These are phyloP conservation scores for Peronosclerospora sorghi DNA, from an alignment of 352 stramenopile genomes.

Conservation along the genomic window DNA sequence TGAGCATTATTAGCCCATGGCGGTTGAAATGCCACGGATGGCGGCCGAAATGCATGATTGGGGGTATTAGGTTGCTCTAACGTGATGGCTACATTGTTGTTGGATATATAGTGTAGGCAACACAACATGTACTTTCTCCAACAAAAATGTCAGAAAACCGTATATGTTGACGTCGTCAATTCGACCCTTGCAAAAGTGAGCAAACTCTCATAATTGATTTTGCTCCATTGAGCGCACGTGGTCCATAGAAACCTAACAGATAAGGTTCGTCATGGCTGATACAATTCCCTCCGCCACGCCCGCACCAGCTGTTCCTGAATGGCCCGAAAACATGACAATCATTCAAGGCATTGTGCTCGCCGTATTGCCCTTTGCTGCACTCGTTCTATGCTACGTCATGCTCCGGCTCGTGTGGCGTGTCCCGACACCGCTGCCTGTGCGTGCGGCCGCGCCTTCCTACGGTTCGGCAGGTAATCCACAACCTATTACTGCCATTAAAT, in stretches of 20 bases:
- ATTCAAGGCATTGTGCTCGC: conserved; percentile 27
- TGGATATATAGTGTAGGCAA: no score
- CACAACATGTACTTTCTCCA: no score
- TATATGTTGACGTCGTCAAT: no score
- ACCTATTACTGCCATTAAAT: conserved; percentile 30
- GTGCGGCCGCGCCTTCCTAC: conserved; percentile 29
- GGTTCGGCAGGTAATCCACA: conserved; percentile 28
- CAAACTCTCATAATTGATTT: conserved; percentile 13
- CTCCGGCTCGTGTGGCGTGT: conserved; percentile 57
- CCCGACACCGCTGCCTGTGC: conserved; percentile 25
- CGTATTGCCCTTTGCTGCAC: conserved; percentile 31
- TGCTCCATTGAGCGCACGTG: conserved; percentile 7
- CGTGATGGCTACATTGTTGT: no score
- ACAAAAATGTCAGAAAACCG: no score
- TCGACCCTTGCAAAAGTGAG: neutral
- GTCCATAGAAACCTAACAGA: conserved; percentile 5
- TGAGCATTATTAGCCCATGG: conserved; percentile 1
- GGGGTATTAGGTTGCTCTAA: no score
- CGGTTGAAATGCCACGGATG: conserved; percentile 1
- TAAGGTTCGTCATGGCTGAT: conserved; percentile 11
- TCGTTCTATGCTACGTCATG: conserved; percentile 51
- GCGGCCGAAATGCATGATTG: conserved; percentile 6
- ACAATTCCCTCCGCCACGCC: conserved; percentile 4
- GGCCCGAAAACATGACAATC: conserved; percentile 34
- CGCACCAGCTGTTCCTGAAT: conserved; percentile 13